Evolutionary conservation across 768 basidiomycete species (phyloP), one percentile per base, ranked within the genome.

Genomic region (Hericium rajendrae): DNA sequence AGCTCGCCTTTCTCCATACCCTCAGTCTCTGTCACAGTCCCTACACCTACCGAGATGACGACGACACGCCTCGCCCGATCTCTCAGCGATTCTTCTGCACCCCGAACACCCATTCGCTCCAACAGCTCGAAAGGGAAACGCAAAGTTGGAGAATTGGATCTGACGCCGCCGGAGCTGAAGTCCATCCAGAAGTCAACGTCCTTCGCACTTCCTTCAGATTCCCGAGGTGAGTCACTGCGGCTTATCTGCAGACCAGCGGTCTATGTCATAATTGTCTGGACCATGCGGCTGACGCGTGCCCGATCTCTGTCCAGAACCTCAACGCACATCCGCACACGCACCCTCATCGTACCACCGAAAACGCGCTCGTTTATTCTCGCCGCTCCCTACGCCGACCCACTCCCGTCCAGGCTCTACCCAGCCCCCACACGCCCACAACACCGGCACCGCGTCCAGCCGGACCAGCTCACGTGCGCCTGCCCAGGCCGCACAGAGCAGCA

Each of bases 291-390:
- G 18, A 57, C 39, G 38, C 38, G 8, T 46, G 58, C 39, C 59
- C 57, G 40, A 26, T 57, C 54, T 43, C 53, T 18, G 28, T 54
- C 11, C 28, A 51, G 48, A 8, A 38, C 11, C 3, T 57, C 72
- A 70, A 67, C 46, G 59, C 68, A 18, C 66, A 63, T 43, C 67
- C 62, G 15, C 78, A 78, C 59, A 83, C 86, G 48, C 26, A 0
- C 88, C 88, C 0, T 87, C 88, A 1, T 86, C 86, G 5, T 89
- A 79, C 64, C 78, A 81, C 60, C 81, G 82, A 60, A 90, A 90
- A 67, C 82, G 88, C 57, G 83, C 83, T 10, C 78, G 82, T 28
- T 67, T 88, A 39, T 81, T 83, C 3, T 68, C 67, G 1, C 61
- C 70, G 0, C 69, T 75, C 13, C 72, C 73, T 3, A 63, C 69